Evolutionary conservation across 2,329 filamentous ascomycete species (phyloP).

Genomic region (Fusarium succisae): DNA sequence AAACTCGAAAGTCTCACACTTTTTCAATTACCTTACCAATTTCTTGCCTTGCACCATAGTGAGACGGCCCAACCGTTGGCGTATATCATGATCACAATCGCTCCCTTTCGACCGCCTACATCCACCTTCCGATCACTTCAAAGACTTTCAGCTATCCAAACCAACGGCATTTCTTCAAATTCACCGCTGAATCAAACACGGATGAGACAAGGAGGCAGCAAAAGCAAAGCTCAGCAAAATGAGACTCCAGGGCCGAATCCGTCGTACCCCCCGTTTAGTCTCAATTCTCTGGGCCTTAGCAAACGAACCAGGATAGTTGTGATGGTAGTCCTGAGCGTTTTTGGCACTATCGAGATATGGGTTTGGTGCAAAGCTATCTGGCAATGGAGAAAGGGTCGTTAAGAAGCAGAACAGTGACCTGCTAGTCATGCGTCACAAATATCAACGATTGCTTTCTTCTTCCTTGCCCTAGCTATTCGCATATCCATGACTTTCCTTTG

Average conservation of each 20-base stretch:
- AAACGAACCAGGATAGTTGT: constrained; percentile 42
- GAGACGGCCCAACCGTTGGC: background rate
- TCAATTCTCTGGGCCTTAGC: constrained; percentile 43
- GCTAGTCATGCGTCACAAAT: background rate
- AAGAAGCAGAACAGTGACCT: background rate
- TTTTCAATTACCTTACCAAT: fast-evolving
- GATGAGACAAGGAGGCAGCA: background rate
- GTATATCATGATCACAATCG: background rate
- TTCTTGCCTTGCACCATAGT: fast-evolving
- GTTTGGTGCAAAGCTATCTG: constrained; percentile 45
- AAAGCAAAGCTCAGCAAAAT: background rate
- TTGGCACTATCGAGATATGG: constrained; percentile 48
- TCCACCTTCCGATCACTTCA: background rate
- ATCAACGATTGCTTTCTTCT: background rate
- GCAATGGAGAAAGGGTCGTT: constrained; percentile 39
- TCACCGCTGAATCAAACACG: fast-evolving
- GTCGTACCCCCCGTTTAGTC: constrained; percentile 37
- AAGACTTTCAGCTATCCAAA: background rate
- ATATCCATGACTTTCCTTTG: background rate
- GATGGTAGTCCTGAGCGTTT: constrained; percentile 40
- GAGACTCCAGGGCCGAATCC: background rate
- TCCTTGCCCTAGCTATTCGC: background rate
- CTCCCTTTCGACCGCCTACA: background rate
- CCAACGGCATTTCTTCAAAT: background rate
- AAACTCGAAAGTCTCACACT: no score